Conservation (phyloP, 1,139 yeast species). For the Eremothecium coryli region DNA sequence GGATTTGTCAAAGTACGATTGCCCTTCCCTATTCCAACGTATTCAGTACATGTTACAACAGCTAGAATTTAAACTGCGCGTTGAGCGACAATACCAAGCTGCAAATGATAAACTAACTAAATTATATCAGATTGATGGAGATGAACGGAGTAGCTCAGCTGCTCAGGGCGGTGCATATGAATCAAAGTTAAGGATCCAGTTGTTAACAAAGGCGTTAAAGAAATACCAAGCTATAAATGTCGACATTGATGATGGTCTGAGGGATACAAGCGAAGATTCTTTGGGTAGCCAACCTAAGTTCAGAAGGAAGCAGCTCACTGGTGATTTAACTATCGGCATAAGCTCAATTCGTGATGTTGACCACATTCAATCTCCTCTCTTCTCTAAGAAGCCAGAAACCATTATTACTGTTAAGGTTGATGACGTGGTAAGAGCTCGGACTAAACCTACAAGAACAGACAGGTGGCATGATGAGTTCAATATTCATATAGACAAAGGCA, state of each 20-base stretch:
- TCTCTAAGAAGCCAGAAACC: conserved; percentile 74
- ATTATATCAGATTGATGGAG: conserved; percentile 85
- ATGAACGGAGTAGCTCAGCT: conserved; percentile 71
- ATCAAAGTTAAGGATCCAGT: conserved; percentile 74
- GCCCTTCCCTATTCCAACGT: conserved; percentile 91
- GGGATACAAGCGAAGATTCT: conserved; percentile 50
- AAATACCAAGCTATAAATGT: conserved; percentile 87
- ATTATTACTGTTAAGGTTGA: conserved; percentile 72
- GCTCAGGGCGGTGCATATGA: conserved; percentile 85
- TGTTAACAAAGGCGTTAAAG: conserved; percentile 73
- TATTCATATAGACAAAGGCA: conserved; percentile 77
- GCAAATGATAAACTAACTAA: conserved; percentile 86
- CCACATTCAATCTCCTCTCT: conserved; percentile 76
- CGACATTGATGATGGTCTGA: conserved; percentile 35
- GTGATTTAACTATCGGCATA: conserved; percentile 60
- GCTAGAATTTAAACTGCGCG: conserved; percentile 83
- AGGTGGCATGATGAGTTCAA: conserved; percentile 79
- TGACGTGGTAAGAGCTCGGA: conserved; percentile 70
- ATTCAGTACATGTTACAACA: conserved; percentile 94
- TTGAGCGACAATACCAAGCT: conserved; percentile 84
- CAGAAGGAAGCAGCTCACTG: conserved; percentile 75
- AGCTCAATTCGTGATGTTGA: conserved; percentile 82
- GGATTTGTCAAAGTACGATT: conserved; percentile 83
- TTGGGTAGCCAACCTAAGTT: conserved; percentile 56
- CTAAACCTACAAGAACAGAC: conserved; percentile 67